Evolutionary conservation across 2,329 filamentous ascomycete genomes (phyloP).

Genomic region (Arachnomyces sp.): DNA sequence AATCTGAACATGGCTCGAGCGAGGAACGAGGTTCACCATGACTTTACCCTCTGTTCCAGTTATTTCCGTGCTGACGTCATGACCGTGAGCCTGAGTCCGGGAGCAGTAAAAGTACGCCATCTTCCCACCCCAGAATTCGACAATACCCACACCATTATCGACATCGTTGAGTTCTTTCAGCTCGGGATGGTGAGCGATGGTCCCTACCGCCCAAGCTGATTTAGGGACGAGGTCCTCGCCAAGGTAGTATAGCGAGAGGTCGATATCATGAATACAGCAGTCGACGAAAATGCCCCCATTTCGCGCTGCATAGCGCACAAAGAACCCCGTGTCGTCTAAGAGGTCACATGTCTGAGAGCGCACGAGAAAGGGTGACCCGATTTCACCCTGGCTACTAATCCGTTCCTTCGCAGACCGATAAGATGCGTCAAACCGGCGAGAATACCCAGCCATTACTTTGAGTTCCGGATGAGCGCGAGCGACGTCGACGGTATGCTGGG

Average conservation of each 20-base stretch:
- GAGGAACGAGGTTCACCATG: conserved; percentile 25
- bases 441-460: conserved; percentile 41
- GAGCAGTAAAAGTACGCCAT: conserved; percentile 40
- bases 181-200: conserved; percentile 28
- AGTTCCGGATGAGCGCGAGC: conserved; percentile 31
- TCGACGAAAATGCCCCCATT: conserved; percentile 42
- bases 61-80: conserved; percentile 39
- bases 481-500: conserved; percentile 25
- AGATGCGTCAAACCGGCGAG: conserved; percentile 38
- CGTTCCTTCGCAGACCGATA: conserved; percentile 34
- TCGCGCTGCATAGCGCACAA: conserved; percentile 33
- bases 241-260: conserved; percentile 37
- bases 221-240: conserved; percentile 30
- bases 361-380: conserved; percentile 35
- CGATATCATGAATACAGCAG: conserved; percentile 39
- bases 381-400: conserved; percentile 26
- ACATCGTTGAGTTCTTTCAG: conserved; percentile 33
- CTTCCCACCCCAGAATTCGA: conserved; percentile 39
- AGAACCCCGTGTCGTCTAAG: conserved; percentile 32
- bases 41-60: conserved; percentile 35
- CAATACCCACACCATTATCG: conserved; percentile 39
- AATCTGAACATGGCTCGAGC: conserved; percentile 18
- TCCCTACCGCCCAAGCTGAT: conserved; percentile 29
- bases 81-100: conserved; percentile 36
- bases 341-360: conserved; percentile 39